Evolutionary conservation across 2,329 filamentous ascomycete genomes (phyloP).

Genomic region (Apiospora rasikravindrae): DNA sequence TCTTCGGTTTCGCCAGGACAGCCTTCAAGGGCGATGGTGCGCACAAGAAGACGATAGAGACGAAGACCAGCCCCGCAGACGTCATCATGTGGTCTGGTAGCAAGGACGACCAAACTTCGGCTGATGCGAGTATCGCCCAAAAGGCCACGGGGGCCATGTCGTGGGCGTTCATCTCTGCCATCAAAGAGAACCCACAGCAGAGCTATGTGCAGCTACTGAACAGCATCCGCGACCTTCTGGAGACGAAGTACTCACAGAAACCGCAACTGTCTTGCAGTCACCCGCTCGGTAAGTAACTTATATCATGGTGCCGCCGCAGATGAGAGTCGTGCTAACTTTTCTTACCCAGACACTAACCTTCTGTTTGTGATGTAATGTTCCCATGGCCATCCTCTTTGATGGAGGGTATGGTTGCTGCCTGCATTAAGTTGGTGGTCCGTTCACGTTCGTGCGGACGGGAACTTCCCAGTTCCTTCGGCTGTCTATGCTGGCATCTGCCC

Average conservation of each 20-base stretch:
- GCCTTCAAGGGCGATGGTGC: slow-evolving; percentile 82
- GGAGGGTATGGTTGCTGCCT: neutral
- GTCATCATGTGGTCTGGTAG: slow-evolving; percentile 98
- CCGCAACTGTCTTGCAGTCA: slow-evolving; percentile 97
- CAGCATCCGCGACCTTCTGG: slow-evolving; percentile 91
- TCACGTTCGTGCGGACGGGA: neutral
- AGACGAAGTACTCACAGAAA: slow-evolving; percentile 89
- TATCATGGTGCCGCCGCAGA: neutral
- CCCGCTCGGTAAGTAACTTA: slow-evolving; percentile 75
- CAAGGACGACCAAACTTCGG: slow-evolving; percentile 95
- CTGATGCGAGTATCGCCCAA: slow-evolving; percentile 88
- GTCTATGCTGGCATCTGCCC: neutral
- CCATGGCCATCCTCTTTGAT: neutral
- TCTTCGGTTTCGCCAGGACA: slow-evolving; percentile 88
- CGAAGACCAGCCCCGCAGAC: slow-evolving; percentile 93
- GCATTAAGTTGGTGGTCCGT: neutral
- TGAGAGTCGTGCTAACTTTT: slow-evolving; percentile 25
- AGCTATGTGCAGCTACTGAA: slow-evolving; percentile 97
- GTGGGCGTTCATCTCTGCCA: slow-evolving; percentile 90
- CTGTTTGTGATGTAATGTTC: slow-evolving; percentile 62
- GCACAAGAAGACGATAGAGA: slow-evolving; percentile 78
- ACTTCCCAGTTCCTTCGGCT: neutral
- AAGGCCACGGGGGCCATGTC: slow-evolving; percentile 98
- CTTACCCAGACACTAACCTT: slow-evolving; percentile 61
- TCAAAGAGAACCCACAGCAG: slow-evolving; percentile 97